Evolutionary conservation across 169 alveolate genomes (phyloP).

Genomic region (Eimeria praecox): DNA sequence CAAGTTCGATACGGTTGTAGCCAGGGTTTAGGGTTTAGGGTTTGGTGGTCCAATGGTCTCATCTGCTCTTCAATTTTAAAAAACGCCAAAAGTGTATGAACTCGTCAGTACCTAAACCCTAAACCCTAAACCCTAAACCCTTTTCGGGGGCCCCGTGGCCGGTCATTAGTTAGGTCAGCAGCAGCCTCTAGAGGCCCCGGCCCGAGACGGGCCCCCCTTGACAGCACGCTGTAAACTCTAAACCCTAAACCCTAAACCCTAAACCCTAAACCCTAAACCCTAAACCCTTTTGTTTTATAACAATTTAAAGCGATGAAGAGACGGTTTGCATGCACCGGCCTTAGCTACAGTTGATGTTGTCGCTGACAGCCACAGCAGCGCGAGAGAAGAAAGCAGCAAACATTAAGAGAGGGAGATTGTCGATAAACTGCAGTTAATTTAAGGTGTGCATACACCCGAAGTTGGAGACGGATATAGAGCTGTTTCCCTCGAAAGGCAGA

Average conservation of each 20-base stretch:
- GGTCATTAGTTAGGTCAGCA: constrained; percentile 10
- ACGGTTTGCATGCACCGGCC: no score
- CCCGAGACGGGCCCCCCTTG: constrained; percentile 9
- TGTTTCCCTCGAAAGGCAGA: no score
- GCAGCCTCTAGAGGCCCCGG: constrained; percentile 32
- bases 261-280: background rate
- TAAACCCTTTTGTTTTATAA: background rate
- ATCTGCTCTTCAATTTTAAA: background rate
- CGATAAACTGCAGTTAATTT: no score
- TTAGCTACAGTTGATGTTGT: no score
- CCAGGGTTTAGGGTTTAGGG: constrained; percentile 14
- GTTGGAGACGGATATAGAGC: no score
- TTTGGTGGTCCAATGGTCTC: background rate
- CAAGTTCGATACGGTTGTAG: background rate
- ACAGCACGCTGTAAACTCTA: no score
- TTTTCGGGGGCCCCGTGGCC: constrained; percentile 10
- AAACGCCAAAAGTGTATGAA: background rate
- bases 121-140: constrained; percentile 20
- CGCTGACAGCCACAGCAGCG: no score
- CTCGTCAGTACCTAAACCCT: background rate
- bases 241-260: background rate
- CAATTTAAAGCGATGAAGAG: no score
- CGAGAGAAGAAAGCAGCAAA: no score
- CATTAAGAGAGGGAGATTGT: no score
- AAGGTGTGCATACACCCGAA: no score